Base-by-base conservation (phyloP, 768 basidiomycete genomes). In the Calocera cornea region DNA sequence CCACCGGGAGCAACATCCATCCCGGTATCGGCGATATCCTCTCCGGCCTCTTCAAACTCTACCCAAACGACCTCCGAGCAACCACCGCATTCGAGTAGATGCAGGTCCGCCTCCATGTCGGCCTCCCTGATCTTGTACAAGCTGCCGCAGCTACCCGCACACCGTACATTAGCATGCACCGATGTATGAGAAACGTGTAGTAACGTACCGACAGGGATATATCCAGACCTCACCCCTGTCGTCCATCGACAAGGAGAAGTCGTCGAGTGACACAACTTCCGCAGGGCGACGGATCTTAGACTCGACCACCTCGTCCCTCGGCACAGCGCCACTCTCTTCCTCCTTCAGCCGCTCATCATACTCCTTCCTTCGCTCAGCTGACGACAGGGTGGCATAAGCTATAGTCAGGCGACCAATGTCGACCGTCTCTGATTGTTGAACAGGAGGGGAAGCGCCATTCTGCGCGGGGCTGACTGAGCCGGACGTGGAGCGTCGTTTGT, bases 1-100 rank as follows among this genome's bases (percentile, higher is more conserved):
- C 36, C 36, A 5, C 14, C 36, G 7, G 5, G 36, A 5, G 5
- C 36, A 5, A 38, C 36, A 38, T 38, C 36, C 36, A 60, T 29
- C 27, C 27, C 54, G 16, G 31, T 33, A 31, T 60, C 54, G 2
- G 44, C 22, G n/a, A 60, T 38, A 41, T 66, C 66, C 16, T 66
- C 76, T 44, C 80, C 78, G 22, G 74, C 78, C 14, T 82, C 72
- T 75, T 92, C 87, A 72, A 90, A 92, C 1, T 91, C 90, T n/a
- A 86, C 88, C 88, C 90, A 92, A 0, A 92, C 79, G 10, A 84
- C 84, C 75, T 92, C 91, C 17, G 91, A 93, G 73, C 90, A 92
- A 65, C 83, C 83, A 66, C 77, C 82, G 70, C 91, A 93, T 1
- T 82, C 85, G 11, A 90, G 78, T 5, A 92, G 80, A 74, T 92